Percentiles rank a stretch among this genome's conserved stretches.
Evolutionary conservation across 2,329 filamentous ascomycete genomes (phyloP).

Genomic region (Rhynchosporium agropyri): DNA sequence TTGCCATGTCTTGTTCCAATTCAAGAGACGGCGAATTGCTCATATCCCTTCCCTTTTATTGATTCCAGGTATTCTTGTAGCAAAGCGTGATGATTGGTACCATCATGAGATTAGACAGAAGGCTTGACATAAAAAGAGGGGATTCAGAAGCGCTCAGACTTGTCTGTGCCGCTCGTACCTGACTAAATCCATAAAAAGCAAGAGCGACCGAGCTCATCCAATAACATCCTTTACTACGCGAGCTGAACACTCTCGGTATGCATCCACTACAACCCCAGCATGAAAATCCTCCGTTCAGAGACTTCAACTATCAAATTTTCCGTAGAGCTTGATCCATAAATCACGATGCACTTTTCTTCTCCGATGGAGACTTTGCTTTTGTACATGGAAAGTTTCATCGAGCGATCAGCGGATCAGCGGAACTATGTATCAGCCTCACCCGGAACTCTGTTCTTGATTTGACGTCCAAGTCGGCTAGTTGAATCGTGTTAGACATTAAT

Average conservation of each 20-base stretch:
- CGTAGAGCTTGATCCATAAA: background rate
- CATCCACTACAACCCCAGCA: constrained; percentile 7
- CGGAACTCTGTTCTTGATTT: constrained; percentile 3
- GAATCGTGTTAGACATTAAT: no score
- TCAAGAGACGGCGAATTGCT: background rate
- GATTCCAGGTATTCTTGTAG: background rate
- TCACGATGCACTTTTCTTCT: background rate
- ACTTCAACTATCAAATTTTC: background rate
- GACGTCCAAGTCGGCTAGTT: no score
- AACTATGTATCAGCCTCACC: constrained; percentile 13
- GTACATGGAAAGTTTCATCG: background rate
- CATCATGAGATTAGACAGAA: constrained; percentile 6
- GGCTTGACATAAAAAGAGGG: constrained; percentile 6
- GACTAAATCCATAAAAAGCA: constrained; percentile 5
- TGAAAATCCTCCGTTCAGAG: background rate
- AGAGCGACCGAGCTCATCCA: background rate
- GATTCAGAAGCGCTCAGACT: constrained; percentile 3
- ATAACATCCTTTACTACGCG: background rate
- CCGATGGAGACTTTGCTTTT: constrained; percentile 10
- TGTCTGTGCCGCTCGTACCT: constrained; percentile 8
- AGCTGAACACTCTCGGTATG: background rate
- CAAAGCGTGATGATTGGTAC: background rate
- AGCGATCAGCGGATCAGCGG: constrained; percentile 9
- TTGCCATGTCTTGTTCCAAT: background rate
- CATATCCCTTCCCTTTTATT: background rate